Evolutionary conservation across 345 rosid species (phyloP).

Genomic region (Gossypium arboreum): DNA sequence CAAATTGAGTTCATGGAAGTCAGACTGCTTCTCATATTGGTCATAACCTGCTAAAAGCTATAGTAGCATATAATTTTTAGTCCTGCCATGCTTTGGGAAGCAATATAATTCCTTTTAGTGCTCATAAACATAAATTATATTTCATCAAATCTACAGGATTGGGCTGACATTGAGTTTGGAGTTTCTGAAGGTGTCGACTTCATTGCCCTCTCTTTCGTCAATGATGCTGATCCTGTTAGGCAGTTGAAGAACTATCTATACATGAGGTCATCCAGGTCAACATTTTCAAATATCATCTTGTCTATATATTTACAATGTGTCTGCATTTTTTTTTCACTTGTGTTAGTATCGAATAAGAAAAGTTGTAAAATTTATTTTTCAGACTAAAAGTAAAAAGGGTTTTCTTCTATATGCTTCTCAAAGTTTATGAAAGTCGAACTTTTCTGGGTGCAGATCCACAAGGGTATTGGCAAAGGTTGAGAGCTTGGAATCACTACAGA

Average conservation of each 20-base stretch:
- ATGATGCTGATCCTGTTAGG: constrained; percentile 45
- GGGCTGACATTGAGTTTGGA: constrained; percentile 64
- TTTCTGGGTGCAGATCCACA: constrained; percentile 36
- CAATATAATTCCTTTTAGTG: background rate
- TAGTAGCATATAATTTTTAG: background rate
- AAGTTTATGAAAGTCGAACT: background rate
- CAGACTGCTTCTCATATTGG: background rate
- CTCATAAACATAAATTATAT: background rate
- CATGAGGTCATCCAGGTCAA: constrained; percentile 53
- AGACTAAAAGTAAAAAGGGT: background rate
- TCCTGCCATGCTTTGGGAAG: background rate
- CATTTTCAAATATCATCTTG: background rate
- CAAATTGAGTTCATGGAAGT: background rate
- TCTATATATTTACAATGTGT: background rate
- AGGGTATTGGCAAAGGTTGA: constrained; percentile 70
- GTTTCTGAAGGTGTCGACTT: constrained; percentile 62
- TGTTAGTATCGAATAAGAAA: background rate
- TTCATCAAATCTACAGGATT: constrained; percentile 39
- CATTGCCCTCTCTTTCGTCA: constrained; percentile 61
- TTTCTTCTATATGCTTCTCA: background rate
- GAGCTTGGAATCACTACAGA: constrained; percentile 59
- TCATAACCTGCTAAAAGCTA: background rate
- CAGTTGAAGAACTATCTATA: constrained; percentile 50
- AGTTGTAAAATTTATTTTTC: background rate
- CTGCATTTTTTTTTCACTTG: background rate